Evolutionary conservation across 805 yeast genomes (phyloP), one percentile per base, ranked within the genome.

Genomic region (Yarrowia sp.): DNA sequence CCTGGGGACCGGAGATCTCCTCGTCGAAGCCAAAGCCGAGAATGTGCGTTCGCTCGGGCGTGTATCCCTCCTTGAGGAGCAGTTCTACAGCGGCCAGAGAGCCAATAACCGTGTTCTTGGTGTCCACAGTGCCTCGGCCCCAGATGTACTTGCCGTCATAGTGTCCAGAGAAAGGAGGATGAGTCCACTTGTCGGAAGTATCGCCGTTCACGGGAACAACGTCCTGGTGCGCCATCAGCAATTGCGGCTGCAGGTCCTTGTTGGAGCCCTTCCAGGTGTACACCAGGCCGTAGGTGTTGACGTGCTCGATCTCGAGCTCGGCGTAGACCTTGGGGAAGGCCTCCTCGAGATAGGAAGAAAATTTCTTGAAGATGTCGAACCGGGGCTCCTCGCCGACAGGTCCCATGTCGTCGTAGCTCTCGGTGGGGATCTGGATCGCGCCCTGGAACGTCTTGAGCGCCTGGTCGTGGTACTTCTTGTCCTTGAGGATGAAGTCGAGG

Each of bases 61-160:
- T 62, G 73, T 78, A 87, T 1, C 79, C 84, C 18, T 77, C 78
- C 32, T 73, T 67, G 27, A 88, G 69, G 32, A 87, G 72, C 55
- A 75, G 72, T 68, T 86, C 90, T n/a, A 82, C 71, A 1, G 91
- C 78, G 70, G 88, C 92, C 69, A 88, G 70, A 53, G 86, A 80
- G 1, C 84, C 87, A 64, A 86, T 76, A 53, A 90, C 75, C 33
- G 84, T 73, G 70, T 85, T 85, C 72, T 90, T 90, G 70, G 90
- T 85, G 71, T 90, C 97, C 44, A 80, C 72, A 2, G 88, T 71
- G 38, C 97, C 97, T 68, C 96, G 80, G 2, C 96, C 96, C 81
- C 84, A 88, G 4, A 90, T 67, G 41, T 70, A 73, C 25, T 78
- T 75, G 14, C 90, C 91, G 67, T 90, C 96, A 69, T 76, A 88